phyloP scores from a whole-genome alignment of 2,329 filamentous ascomycete species.

The Penicillium thymicola region DNA sequence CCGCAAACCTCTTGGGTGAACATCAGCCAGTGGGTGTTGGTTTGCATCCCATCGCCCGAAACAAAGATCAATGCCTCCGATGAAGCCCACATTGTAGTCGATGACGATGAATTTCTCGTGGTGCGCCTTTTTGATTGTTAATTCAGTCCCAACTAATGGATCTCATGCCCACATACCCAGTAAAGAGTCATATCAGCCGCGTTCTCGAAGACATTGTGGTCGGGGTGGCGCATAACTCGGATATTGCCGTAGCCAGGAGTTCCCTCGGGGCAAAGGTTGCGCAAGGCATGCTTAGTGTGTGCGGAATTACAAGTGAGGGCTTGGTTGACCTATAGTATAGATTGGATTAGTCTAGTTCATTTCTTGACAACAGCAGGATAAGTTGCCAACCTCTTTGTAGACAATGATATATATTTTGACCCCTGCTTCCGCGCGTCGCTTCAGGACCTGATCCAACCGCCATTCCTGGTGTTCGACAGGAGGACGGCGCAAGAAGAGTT shows the following conservation, averaged over 20 bases:
- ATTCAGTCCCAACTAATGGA: neutral
- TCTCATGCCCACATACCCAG: conserved; percentile 53
- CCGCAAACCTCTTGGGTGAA: conserved; percentile 76
- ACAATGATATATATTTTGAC: conserved; percentile 94
- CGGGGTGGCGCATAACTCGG: conserved; percentile 81
- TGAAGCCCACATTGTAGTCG: conserved; percentile 86
- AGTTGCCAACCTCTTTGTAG: conserved; percentile 68
- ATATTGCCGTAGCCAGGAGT: conserved; percentile 85
- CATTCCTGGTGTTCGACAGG: conserved; percentile 80
- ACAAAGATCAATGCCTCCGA: conserved; percentile 90
- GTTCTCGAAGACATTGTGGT: conserved; percentile 93
- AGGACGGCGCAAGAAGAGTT: conserved; percentile 78
- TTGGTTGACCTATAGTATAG: conserved; percentile 54
- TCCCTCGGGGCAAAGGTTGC: conserved; percentile 75
- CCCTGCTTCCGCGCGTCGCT: conserved; percentile 82
- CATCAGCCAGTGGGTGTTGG: conserved; percentile 81
- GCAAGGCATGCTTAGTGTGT: conserved; percentile 86
- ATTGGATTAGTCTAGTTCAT: neutral
- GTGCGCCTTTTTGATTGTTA: conserved; percentile 58
- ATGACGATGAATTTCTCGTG: conserved; percentile 98
- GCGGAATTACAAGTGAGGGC: conserved; percentile 86
- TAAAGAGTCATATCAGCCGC: conserved; percentile 95
- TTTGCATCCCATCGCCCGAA: conserved; percentile 91
- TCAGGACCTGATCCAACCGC: conserved; percentile 80
- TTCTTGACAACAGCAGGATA: neutral